These are phyloP conservation scores for Brettanomyces sp. DNA, from an alignment of 805 yeast genomes.

Conservation along the genomic window DNA sequence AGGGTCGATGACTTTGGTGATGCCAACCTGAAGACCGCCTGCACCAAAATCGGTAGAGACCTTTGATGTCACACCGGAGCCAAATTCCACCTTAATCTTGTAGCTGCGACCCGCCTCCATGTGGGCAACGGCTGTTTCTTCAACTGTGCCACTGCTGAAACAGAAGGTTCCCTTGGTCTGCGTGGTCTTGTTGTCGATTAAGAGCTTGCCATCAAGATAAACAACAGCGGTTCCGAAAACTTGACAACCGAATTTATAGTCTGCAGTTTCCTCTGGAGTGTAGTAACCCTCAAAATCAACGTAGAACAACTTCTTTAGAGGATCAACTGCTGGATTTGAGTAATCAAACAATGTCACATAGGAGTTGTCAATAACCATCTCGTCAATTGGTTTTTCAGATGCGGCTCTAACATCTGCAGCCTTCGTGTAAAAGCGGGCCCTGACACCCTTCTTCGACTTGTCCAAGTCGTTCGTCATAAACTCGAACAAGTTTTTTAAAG, in stretches of 20 bases:
- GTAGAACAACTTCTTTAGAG: constrained; percentile 21
- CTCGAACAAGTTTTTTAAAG: constrained; percentile 10
- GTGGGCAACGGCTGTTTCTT: not conserved
- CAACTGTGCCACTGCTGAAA: constrained; percentile 21
- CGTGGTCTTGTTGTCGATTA: constrained; percentile 36
- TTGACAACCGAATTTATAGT: constrained; percentile 31
- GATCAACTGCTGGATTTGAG: constrained; percentile 5
- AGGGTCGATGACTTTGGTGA: constrained; percentile 16
- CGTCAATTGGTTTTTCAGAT: constrained; percentile 20
- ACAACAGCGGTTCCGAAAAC: constrained; percentile 34
- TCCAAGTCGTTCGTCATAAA: not conserved
- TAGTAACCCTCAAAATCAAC: constrained; percentile 31
- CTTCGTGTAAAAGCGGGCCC: constrained; percentile 20
- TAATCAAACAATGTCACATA: constrained; percentile 17
- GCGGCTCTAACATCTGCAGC: constrained; percentile 13
- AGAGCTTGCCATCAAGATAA: constrained; percentile 31
- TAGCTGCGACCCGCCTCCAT: constrained; percentile 28
- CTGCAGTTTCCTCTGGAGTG: constrained; percentile 28
- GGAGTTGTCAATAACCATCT: constrained; percentile 13
- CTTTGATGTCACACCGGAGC: constrained; percentile 30
- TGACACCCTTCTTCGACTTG: constrained; percentile 19
- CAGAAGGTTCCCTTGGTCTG: constrained; percentile 32
- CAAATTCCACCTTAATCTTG: constrained; percentile 31
- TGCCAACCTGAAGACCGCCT: constrained; percentile 24
- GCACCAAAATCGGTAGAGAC: constrained; percentile 11